phyloP scores from a whole-genome alignment of 176 grass and related monocot genomes.

The Ensete glaucum region DNA sequence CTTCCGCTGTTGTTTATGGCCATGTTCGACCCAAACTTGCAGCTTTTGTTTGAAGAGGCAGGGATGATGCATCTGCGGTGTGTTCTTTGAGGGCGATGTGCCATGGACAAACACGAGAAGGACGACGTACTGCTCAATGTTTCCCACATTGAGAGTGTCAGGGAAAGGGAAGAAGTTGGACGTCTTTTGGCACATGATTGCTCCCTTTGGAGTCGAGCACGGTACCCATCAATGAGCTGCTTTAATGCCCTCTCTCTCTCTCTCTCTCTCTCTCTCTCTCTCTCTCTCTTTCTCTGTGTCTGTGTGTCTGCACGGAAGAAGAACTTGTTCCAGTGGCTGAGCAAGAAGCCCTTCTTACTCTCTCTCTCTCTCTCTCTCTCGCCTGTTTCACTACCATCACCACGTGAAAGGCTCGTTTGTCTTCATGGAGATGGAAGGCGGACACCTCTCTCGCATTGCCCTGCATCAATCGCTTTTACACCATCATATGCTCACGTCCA shows the following conservation, averaged over 20 bases:
- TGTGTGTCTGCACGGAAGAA: too few relatives aligned
- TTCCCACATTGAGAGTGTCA: background rate
- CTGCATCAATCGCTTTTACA: background rate
- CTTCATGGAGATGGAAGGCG: background rate
- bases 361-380: background rate
- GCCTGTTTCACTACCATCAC: too few relatives aligned
- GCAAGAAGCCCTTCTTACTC: background rate
- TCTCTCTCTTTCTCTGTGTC: background rate
- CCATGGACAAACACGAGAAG: background rate
- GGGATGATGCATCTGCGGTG: background rate
- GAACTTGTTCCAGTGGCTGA: background rate
- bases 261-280: background rate
- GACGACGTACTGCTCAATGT: background rate
- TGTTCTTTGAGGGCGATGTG: background rate
- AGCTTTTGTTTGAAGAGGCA: too few relatives aligned
- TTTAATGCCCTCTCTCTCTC: background rate
- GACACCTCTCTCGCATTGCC: background rate
- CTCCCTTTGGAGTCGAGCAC: background rate
- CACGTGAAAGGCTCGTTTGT: background rate
- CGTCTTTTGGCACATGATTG: slow-evolving; percentile 14
- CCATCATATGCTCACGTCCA: background rate
- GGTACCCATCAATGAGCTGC: background rate
- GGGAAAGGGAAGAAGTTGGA: background rate
- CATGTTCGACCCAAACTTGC: too few relatives aligned
- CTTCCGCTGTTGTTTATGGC: too few relatives aligned